Evolutionary conservation across 2,329 filamentous ascomycete genomes (phyloP), one percentile per base, ranked within the genome.

Genomic region (Didymella arachidicola): DNA sequence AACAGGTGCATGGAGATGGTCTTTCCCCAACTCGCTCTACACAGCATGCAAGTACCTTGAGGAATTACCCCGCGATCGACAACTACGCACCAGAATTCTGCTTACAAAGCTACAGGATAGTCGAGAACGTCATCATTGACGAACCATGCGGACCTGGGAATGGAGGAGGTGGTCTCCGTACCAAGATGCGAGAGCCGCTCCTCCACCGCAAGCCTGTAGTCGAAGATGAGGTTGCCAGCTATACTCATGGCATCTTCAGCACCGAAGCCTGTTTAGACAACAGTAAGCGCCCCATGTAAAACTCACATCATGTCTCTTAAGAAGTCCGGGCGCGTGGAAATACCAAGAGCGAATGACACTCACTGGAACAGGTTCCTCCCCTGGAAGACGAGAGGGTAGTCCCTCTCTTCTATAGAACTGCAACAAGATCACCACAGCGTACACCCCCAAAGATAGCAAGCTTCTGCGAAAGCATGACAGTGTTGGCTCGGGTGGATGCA

Each of bases 371-470:
- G 11, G 3, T 7, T 25, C 1, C 25, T 46, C 8, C 42, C 32
- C 11, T 14, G 8, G 6, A 29, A 18, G 3, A 7, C 30, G 16
- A 53, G 12, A 45, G 14, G 18, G 7, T 12, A 5, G 22, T 30
- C 16, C 7, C 22, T 27, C 6, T 53, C 7, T 45, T 45, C 41
- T 22, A 26, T 7, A 18, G 39, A 42, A 27, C 16, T 45, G 41
- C 7, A 53, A 53, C 14, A 18, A 53, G 25, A 53, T 53, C 12
- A 46, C n/a, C n/a, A 14, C 42, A 30, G 42, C 34, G 25, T 46
- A 41, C 4, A 30, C 34, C 4, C 25, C 32, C 7, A 26, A 42
- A 36, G 6, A 29, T 11, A 53, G 30, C n/a, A 14, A 39, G 19
- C 12, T 53, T 8, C 16, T 45, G 18, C 27, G n/a, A n/a, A 30